phyloP scores from a whole-genome alignment of 1,284 basidiomycete genomes.

The Moniliophthora roreri region DNA sequence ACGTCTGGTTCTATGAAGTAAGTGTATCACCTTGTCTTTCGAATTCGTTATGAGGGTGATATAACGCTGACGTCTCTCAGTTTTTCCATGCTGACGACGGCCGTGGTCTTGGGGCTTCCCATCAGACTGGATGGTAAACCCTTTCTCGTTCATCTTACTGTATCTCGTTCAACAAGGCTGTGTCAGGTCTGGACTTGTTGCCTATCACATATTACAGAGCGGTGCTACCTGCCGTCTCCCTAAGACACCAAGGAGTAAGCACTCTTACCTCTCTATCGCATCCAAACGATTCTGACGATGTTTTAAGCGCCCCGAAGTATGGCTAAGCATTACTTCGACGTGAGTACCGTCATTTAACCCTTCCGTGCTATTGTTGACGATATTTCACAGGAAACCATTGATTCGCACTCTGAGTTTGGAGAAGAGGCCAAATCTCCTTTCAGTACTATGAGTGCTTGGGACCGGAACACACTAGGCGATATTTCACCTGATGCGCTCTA shows the following conservation, averaged over 20 bases:
- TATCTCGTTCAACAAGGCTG: neutral
- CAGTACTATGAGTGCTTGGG: constrained; percentile 60
- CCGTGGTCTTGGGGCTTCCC: constrained; percentile 90
- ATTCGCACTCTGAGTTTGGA: constrained; percentile 67
- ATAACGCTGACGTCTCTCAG: constrained; percentile 35
- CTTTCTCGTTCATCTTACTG: constrained; percentile 12
- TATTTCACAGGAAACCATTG: constrained; percentile 66
- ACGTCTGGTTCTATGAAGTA: constrained; percentile 94
- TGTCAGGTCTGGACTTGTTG: constrained; percentile 83
- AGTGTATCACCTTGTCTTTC: constrained; percentile 16
- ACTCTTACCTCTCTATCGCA: constrained; percentile 15
- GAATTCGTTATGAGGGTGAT: constrained; percentile 10
- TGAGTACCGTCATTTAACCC: constrained; percentile 32
- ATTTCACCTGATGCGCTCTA: constrained; percentile 78
- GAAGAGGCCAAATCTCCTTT: constrained; percentile 62
- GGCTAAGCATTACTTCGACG: constrained; percentile 93
- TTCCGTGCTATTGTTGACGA: constrained; percentile 10
- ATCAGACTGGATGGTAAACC: constrained; percentile 92
- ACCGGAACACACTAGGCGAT: constrained; percentile 68
- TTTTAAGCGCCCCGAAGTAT: constrained; percentile 84
- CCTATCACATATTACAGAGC: constrained; percentile 88
- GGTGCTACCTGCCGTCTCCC: constrained; percentile 83
- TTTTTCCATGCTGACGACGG: constrained; percentile 96
- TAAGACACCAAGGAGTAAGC: constrained; percentile 84
- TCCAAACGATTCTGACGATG: constrained; percentile 15